Evolutionary conservation across 768 basidiomycete genomes (phyloP).

Genomic region (Rhodotorula diobovata): DNA sequence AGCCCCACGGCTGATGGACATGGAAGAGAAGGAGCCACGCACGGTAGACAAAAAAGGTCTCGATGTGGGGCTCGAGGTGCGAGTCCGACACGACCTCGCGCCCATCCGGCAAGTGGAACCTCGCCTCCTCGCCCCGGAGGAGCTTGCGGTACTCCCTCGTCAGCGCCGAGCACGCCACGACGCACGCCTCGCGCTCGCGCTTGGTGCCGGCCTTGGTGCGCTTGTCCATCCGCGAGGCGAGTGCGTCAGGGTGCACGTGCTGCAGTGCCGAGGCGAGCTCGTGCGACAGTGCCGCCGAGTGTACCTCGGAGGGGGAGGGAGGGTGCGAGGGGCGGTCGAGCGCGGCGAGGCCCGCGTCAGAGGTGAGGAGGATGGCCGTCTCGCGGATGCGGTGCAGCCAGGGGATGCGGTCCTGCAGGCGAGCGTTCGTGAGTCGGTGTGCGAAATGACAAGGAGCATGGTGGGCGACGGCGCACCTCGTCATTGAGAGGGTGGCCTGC

Average conservation of each 20-base stretch:
- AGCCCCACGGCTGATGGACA: not conserved
- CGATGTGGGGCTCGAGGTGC: constrained; percentile 45
- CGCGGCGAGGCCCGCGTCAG: not conserved
- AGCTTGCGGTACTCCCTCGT: constrained; percentile 76
- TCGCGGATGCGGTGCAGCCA: constrained; percentile 73
- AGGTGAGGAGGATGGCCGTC: constrained; percentile 52
- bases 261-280: constrained; percentile 17
- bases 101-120: constrained; percentile 28
- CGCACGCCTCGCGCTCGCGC: constrained; percentile 54
- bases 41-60: constrained; percentile 73
- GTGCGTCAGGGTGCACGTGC: constrained; percentile 9
- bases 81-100: constrained; percentile 13
- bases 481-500: constrained; percentile 70
- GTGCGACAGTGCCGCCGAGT: constrained; percentile 1
- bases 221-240: constrained; percentile 12
- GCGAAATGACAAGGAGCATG: not conserved
- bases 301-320: not conserved
- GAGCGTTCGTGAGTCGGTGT: not conserved
- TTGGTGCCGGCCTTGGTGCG: constrained; percentile 25
- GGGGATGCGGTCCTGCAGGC: constrained; percentile 62
- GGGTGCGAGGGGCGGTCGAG: constrained; percentile 12
- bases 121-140: constrained; percentile 58
- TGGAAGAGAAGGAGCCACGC: constrained; percentile 1
- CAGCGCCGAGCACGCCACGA: constrained; percentile 81
- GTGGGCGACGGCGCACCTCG: constrained; percentile 46